Evolutionary conservation across 1,139 yeast species (phyloP), one percentile per base, ranked within the genome.

Genomic region (Sugiyamaella neomexicana): DNA sequence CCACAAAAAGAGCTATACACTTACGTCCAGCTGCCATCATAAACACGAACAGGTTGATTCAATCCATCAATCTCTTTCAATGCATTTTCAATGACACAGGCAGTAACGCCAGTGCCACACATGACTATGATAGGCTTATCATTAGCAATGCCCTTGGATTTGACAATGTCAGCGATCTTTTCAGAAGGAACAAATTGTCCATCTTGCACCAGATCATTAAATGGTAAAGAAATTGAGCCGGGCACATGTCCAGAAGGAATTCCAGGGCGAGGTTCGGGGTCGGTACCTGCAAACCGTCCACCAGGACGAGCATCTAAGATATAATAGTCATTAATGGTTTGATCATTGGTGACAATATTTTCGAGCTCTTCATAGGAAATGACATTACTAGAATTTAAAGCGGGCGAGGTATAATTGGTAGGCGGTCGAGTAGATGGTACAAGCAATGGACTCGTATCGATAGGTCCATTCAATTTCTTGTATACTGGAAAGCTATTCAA

Each of bases 41-140:
- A 93, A 6, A 93, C 85, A 52, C 82, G 80, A 16, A 89, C 76
- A 4, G 78, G 78, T 44, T 68, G 68, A 41, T 62, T 64, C 34
- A 75, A 70, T 27, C 75, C 65, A 0, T 83, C 85, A 1, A 86
- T 81, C 20, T 80, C 75, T 51, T 83, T 82, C 41, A 88, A 72
- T 2, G 89, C 95, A 23, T 84, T 76, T 69, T 86, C 85, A 55
- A 91, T 75, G 42, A 91, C 82, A 59, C 91, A 89, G 0, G 97
- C 97, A 17, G 97, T 85, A 45, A 91, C 97, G 48, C 98, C 98
- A 1, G 97, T 85, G 20, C 98, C 99, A 68, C 99, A 93, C 89
- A 87, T 82, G 44, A 85, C 88, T 54, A 93, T 82, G 16, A 88
- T 80, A 8, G 86, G 90, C 62, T 84, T 82, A 15, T 76, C 77